A percentile compares a stretch with the other conserved stretches of the same genome.
Evolutionary conservation across 1,139 yeast species (phyloP).

Genomic region (Meyerozyma guilliermondii): DNA sequence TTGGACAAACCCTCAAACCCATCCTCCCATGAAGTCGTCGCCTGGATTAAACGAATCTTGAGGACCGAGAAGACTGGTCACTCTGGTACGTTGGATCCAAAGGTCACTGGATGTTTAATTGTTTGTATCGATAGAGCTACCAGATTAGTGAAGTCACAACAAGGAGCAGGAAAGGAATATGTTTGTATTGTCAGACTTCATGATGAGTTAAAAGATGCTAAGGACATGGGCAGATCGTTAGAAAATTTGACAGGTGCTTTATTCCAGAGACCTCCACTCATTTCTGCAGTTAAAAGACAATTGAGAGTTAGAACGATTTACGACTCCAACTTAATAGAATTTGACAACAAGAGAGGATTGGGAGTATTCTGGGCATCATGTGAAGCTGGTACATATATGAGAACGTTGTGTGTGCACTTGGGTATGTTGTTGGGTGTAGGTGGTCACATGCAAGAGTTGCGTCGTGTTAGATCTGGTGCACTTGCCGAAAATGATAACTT

Average conservation of each 20-base stretch:
- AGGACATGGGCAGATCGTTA: slow-evolving; percentile 80
- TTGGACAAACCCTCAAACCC: slow-evolving; percentile 98
- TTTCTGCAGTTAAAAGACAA: slow-evolving; percentile 98
- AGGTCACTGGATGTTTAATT: slow-evolving; percentile 95
- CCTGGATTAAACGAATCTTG: slow-evolving; percentile 95
- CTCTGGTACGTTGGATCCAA: slow-evolving; percentile 98
- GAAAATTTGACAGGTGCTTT: slow-evolving; percentile 97
- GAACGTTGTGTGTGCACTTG: slow-evolving; percentile 96
- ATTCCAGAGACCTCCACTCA: slow-evolving; percentile 98
- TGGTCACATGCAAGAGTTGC: slow-evolving; percentile 99
- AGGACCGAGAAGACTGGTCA: slow-evolving; percentile 98
- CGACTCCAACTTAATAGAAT: slow-evolving; percentile 91
- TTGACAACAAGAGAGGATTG: slow-evolving; percentile 92
- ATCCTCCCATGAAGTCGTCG: slow-evolving; percentile 97
- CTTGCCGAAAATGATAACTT: slow-evolving; percentile 82
- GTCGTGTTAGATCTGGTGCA: slow-evolving; percentile 99
- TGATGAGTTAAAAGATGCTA: slow-evolving; percentile 85
- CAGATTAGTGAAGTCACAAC: slow-evolving; percentile 95
- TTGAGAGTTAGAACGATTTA: slow-evolving; percentile 96
- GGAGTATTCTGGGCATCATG: slow-evolving; percentile 99
- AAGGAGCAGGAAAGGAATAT: slow-evolving; percentile 99
- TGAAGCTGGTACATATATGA: slow-evolving; percentile 99
- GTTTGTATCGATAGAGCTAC: slow-evolving; percentile 98
- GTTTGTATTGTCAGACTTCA: slow-evolving; percentile 96
- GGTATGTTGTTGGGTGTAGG: slow-evolving; percentile 99